Conservation (phyloP, 345 rosid genomes). For the Lumnitzera littorea region DNA sequence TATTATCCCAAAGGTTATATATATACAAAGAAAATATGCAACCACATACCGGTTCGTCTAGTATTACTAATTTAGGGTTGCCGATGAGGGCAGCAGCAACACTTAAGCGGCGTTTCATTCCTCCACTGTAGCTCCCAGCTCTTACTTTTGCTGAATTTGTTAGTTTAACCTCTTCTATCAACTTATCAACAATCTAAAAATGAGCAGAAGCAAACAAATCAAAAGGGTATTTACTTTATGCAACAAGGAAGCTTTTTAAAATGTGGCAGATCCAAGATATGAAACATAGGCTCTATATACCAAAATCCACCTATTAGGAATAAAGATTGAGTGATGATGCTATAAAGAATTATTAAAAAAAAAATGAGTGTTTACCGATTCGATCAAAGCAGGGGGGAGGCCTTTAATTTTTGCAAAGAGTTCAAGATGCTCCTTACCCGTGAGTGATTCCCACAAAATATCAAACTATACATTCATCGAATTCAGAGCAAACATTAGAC, state of each 20-base stretch:
- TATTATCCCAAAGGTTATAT: constrained; percentile 19
- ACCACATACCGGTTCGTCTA: constrained; percentile 73
- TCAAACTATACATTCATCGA: constrained; percentile 44
- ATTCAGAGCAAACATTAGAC: constrained; percentile 1
- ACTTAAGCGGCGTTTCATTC: constrained; percentile 94
- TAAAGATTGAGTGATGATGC: no score
- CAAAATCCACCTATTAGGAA: no score
- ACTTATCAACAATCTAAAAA: constrained; percentile 50
- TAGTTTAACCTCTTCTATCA: constrained; percentile 62
- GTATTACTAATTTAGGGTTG: constrained; percentile 73
- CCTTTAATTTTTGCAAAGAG: constrained; percentile 85
- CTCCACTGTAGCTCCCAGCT: constrained; percentile 91
- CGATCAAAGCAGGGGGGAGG: constrained; percentile 48
- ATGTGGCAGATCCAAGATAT: no score
- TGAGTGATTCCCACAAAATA: constrained; percentile 82
- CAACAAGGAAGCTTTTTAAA: no score
- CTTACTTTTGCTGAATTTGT: constrained; percentile 58
- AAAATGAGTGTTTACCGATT: constrained; percentile 33
- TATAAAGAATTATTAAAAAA: neutral
- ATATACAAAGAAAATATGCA: neutral
- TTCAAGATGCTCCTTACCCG: constrained; percentile 80
- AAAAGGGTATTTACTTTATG: no score
- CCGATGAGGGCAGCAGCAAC: constrained; percentile 87
- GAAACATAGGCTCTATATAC: no score
- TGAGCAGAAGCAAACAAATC: neutral